Evolutionary conservation across 2,329 filamentous ascomycete genomes (phyloP), one percentile per base, ranked within the genome.

Genomic region (Epichloe elymi): DNA sequence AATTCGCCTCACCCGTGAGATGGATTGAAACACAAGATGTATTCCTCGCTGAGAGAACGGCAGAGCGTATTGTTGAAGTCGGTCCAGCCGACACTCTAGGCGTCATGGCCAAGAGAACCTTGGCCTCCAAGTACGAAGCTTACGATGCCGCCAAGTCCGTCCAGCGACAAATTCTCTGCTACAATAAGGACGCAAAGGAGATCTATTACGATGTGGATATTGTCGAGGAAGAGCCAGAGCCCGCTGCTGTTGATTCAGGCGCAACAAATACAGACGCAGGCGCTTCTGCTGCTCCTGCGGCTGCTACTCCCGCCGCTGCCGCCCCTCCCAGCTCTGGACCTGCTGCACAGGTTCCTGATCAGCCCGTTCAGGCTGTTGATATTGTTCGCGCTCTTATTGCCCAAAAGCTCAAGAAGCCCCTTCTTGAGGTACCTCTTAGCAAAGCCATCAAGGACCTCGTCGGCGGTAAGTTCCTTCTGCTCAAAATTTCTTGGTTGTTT

Each of bases 21-120:
- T 98, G 93, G 93, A 98, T 98, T 71, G 93, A 98, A 74, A 98
- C 93, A 51, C 93, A 98, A 74, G 93, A 98, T 91, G 93, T 98
- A 62, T 93, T 98, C 65, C 86, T 98, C 61, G 91, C 86, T 58
- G 89, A 97, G 71, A 93, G 95, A 74, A 86, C 83, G 49, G 94
- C 93, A 48, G 93, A 98, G 78, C 84, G 93, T 65, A 94, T 98
- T 65, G 93, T 98, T 62, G 93, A 98, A 71, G 85, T 98, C 61
- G 93, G 93, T 67, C 93, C 93, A 26, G 90, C 91, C 62, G 91
- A 98, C 70, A 98, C 93, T 26, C 81, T 98, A 37, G 91, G 91
- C 66, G 90, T 88, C 53, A 98, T 98, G 93, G 93, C 93, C 58
- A 94, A 90, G 76, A 82, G 91, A 61, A 98, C 93, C 50, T 73